Conservation (phyloP, 2,329 filamentous ascomycete species). For the Sphaerulina musiva region DNA sequence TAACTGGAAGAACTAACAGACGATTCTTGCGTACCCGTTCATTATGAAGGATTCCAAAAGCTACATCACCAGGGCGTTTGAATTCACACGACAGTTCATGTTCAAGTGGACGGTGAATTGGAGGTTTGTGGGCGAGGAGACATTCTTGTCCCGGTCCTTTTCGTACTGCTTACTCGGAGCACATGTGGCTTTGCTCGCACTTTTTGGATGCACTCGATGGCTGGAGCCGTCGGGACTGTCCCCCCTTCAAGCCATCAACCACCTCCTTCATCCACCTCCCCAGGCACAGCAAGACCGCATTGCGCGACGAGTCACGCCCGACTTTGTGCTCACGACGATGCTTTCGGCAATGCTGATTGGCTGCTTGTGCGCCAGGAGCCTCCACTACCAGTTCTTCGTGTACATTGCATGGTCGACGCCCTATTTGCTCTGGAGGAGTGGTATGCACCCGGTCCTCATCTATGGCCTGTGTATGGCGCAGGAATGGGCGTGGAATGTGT, state of each 20-base stretch:
- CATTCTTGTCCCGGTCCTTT: slow-evolving; percentile 67
- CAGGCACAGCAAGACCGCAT: slow-evolving; percentile 52
- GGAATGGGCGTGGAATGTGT: slow-evolving; percentile 92
- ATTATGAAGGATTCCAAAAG: slow-evolving; percentile 56
- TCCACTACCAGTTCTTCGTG: slow-evolving; percentile 94
- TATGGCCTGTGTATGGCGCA: slow-evolving; percentile 68
- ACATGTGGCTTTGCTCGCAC: slow-evolving; percentile 59
- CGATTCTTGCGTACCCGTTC: slow-evolving; percentile 61
- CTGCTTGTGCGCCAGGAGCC: slow-evolving; percentile 74
- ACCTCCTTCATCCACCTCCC: slow-evolving; percentile 42
- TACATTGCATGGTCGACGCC: slow-evolving; percentile 87
- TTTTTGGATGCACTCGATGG: slow-evolving; percentile 66
- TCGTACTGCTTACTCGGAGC: slow-evolving; percentile 58
- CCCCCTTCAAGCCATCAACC: slow-evolving; percentile 49
- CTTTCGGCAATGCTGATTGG: slow-evolving; percentile 72
- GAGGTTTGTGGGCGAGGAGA: slow-evolving; percentile 82
- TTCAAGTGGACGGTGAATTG: slow-evolving; percentile 99
- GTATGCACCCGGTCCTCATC: slow-evolving; percentile 60
- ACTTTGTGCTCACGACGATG: slow-evolving; percentile 69
- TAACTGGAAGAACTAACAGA: slow-evolving; percentile 32
- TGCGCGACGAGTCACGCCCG: slow-evolving; percentile 55
- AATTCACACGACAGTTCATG: slow-evolving; percentile 82
- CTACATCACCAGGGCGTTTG: slow-evolving; percentile 79
- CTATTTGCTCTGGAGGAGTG: slow-evolving; percentile 75
- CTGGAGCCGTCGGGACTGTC: slow-evolving; percentile 59